Evolutionary conservation across 176 grass and related monocot species (phyloP).

Genomic region (Zea mays): DNA sequence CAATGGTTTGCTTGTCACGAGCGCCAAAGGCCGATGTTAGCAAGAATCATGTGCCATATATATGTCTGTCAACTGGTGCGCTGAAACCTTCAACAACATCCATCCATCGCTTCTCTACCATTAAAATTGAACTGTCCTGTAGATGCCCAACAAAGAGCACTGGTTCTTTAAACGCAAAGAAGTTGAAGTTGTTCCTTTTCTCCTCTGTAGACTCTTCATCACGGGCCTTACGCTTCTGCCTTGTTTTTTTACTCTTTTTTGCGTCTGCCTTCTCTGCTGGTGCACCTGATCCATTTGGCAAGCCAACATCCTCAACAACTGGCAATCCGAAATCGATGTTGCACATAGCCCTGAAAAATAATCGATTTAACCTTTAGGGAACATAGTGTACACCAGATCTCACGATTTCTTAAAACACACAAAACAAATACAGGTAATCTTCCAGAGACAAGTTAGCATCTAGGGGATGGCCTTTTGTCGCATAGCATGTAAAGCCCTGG

Average conservation of each 20-base stretch:
- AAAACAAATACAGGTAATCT: not conserved
- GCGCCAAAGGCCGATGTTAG: slow-evolving; percentile 12
- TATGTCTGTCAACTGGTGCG: slow-evolving; percentile 70
- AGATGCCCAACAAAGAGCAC: slow-evolving; percentile 76
- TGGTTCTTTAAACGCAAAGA: slow-evolving; percentile 68
- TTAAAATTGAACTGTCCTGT: slow-evolving; percentile 65
- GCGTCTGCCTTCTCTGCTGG: slow-evolving; percentile 40
- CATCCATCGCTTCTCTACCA: slow-evolving; percentile 88
- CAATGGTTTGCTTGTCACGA: not conserved
- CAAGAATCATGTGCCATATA: slow-evolving; percentile 63
- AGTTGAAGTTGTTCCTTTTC: slow-evolving; percentile 65
- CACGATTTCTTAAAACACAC: not conserved
- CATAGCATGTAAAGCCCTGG: not conserved
- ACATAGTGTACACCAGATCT: not conserved
- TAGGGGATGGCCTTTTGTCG: not conserved
- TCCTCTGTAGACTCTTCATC: slow-evolving; percentile 51
- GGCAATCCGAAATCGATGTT: slow-evolving; percentile 87
- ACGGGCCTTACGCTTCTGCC: slow-evolving; percentile 53
- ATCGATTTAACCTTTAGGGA: not conserved
- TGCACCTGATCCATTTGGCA: slow-evolving; percentile 26
- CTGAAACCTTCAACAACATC: slow-evolving; percentile 72
- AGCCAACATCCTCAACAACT: slow-evolving; percentile 50
- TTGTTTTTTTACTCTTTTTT: slow-evolving; percentile 40
- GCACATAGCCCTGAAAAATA: slow-evolving; percentile 79
- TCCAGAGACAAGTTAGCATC: not conserved